Percentiles rank a stretch among this genome's conserved stretches.
Conservation (phyloP, 208 protist species). For the Trypanosoma melophagium region DNA sequence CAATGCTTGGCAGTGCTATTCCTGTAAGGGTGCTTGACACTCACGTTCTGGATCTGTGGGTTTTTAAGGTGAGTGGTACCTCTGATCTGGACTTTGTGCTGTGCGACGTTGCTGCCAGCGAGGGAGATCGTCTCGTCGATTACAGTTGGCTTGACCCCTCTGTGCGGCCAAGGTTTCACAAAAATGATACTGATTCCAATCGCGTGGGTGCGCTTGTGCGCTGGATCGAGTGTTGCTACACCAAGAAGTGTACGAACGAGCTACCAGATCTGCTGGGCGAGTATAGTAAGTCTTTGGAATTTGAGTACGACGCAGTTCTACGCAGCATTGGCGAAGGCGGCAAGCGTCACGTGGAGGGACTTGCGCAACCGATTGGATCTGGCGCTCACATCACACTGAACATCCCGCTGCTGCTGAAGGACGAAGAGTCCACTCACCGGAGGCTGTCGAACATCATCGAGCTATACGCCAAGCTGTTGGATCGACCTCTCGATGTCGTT, state of each 20-base stretch:
- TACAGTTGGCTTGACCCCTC: constrained; percentile 36
- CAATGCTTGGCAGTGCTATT: constrained; percentile 5
- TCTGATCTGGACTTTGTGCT: constrained; percentile 56
- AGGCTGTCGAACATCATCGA: constrained; percentile 35
- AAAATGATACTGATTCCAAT: constrained; percentile 20
- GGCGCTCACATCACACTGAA: constrained; percentile 28
- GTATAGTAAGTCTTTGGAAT: constrained; percentile 28
- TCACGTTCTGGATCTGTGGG: constrained; percentile 28
- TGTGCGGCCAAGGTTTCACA: constrained; percentile 27
- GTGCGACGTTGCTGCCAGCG: constrained; percentile 16
- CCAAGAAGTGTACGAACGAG: constrained; percentile 19
- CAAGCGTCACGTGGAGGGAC: constrained; percentile 20
- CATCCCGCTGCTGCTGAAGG: constrained; percentile 35
- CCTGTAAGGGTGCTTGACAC: constrained; percentile 12
- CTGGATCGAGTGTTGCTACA: constrained; percentile 48
- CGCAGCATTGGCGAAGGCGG: constrained; percentile 8
- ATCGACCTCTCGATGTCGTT: constrained; percentile 3
- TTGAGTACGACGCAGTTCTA: constrained; percentile 51
- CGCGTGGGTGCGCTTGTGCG: constrained; percentile 27
- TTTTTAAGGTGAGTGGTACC: constrained; percentile 28
- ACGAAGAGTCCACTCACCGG: constrained; percentile 10
- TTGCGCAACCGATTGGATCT: constrained; percentile 15
- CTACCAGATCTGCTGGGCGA: constrained; percentile 27
- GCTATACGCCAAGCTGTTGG: constrained; percentile 43
- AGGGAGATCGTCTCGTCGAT: constrained; percentile 32